Base-by-base conservation (phyloP, 2,329 filamentous ascomycete species). In the Botrytis fabae region DNA sequence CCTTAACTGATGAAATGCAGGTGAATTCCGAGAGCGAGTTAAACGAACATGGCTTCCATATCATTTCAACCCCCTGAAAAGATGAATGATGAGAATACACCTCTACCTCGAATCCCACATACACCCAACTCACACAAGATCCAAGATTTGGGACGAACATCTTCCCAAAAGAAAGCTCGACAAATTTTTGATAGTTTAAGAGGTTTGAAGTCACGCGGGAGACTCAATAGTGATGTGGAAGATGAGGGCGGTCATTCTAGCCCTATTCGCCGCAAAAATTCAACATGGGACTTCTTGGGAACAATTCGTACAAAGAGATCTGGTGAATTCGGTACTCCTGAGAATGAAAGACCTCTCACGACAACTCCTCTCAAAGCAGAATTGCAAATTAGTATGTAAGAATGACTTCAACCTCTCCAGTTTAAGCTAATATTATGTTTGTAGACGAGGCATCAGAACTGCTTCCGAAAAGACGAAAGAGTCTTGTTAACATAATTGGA, bases 401-500 rank as follows among this genome's bases (percentile, higher is more conserved):
- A 6, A 42, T 32, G 5, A 28, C 1, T 20, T 38, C 18, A 51
- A 12, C 10, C 2, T 9, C 9, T 54, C 42, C 22, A 2, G 9
- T 0, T 40, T 28, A 4, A 25, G 1, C 38, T 71, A 42, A 64
- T 59, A 16, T 16, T 20, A 8, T 54, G 0, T 51, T 38, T 22
- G 48, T 32, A 74, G 69, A 54, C 16, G 22, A 48, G 44, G 28
- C 22, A 16, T 61, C 62, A 10, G 42, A 61, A 38, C n/a, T 44
- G 48, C 51, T 57, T 59, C 69, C 70, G 16, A 74, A 54, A 48
- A 72, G 77, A 71, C 73, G 78, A 35, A 78, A 75, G 66, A 80
- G 78, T 74, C 71, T 79, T 25, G 70, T 75, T 16, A 74, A 79
- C 70, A 74, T 79, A 8, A 60, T 78, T 6, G 77, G 73, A 16